These are phyloP conservation scores for Plasmopara viticola DNA, from an alignment of 352 stramenopile genomes.

Conservation along the genomic window DNA sequence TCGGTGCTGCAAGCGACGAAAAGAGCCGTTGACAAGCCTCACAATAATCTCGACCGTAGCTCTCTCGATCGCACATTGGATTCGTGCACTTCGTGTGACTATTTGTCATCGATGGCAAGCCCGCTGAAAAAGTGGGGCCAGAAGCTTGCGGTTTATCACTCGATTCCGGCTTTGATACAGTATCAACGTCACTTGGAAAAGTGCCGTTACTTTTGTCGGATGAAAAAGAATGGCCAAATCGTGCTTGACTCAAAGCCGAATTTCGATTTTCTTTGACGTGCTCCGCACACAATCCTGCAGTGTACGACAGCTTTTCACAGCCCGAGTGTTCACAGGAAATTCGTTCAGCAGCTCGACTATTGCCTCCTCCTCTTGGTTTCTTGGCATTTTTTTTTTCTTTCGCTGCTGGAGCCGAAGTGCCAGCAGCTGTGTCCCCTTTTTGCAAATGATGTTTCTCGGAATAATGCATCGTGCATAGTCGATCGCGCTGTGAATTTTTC, in stretches of 20 bases:
- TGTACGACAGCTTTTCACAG: slow-evolving; percentile 41
- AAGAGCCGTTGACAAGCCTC: slow-evolving; percentile 58
- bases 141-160: slow-evolving; percentile 18
- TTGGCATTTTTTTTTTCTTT: slow-evolving; percentile 9
- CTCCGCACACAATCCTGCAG: slow-evolving; percentile 42
- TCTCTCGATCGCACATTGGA: slow-evolving; percentile 47
- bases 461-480: slow-evolving; percentile 78
- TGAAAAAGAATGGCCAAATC: slow-evolving; percentile 11
- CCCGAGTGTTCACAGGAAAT: slow-evolving; percentile 26
- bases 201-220: slow-evolving; percentile 4
- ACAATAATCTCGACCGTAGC: slow-evolving; percentile 52
- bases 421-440: slow-evolving; percentile 11
- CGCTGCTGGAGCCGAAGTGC: not conserved
- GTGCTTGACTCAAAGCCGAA: slow-evolving; percentile 6
- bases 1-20: slow-evolving; percentile 40
- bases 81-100: slow-evolving; percentile 39
- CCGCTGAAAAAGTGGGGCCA: slow-evolving; percentile 9
- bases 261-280: slow-evolving; percentile 39
- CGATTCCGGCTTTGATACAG: slow-evolving; percentile 25
- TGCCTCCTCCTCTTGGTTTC: slow-evolving; percentile 3
- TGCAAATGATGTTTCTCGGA: slow-evolving; percentile 62
- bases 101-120: slow-evolving; percentile 5
- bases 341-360: slow-evolving; percentile 26
- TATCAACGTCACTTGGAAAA: slow-evolving; percentile 13
- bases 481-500: slow-evolving; percentile 84